Evolutionary conservation across 83 land plant species (phyloP).

Genomic region (Picea abies): DNA sequence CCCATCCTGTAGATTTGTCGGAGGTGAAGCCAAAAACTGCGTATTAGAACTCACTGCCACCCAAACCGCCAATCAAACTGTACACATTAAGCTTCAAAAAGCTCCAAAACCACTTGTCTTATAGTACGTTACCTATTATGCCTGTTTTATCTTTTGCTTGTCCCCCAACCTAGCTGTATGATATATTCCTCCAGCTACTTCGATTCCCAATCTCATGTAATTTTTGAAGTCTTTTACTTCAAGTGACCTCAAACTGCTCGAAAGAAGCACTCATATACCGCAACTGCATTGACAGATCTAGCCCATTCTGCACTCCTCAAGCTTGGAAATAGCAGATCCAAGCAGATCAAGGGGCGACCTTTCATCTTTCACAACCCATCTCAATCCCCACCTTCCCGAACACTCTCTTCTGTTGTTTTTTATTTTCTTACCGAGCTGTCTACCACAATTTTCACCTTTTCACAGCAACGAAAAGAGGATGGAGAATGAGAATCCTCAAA

Average conservation of each 20-base stretch:
- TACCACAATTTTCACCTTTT: conserved; percentile 8
- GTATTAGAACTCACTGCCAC: too few relatives aligned
- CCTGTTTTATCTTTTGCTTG: conserved; percentile 6
- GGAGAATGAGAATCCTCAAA: background rate
- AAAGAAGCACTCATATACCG: background rate
- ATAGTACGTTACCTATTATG: background rate
- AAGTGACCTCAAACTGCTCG: background rate
- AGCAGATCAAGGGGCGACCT: conserved; percentile 1
- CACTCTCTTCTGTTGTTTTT: background rate
- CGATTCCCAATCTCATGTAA: background rate
- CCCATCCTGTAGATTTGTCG: background rate
- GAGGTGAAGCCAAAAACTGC: background rate
- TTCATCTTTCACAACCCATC: conserved; percentile 12
- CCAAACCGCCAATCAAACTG: background rate
- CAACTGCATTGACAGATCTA: conserved; percentile 9
- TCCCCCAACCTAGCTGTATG: conserved; percentile 10
- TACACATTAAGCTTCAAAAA: background rate
- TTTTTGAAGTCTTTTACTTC: background rate
- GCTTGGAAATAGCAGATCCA: conserved; percentile 11
- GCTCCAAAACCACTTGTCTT: background rate
- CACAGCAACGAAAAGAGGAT: background rate
- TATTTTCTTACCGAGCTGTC: conserved; percentile 3
- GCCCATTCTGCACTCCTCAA: background rate
- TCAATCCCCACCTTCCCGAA: background rate
- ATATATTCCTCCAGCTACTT: conserved; percentile 20